Base-by-base conservation (phyloP, 441 rosid species). In the California macrophylla region DNA sequence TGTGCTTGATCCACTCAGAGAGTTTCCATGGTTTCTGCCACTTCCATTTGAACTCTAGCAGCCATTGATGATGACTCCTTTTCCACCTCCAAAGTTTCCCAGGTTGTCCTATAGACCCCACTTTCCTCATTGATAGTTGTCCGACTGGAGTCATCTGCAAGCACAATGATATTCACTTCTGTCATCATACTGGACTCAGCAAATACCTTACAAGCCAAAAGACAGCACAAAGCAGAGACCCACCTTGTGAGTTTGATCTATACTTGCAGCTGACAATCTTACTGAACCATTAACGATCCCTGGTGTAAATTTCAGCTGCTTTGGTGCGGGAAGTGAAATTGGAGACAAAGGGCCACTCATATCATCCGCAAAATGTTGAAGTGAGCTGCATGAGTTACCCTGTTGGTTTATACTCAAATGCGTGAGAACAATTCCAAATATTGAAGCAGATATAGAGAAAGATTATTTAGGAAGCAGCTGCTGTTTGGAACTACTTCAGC, bases 11-110 rank as follows among this genome's bases (percentile, higher is more conserved):
- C 86, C 84, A 85, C 78, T 86, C 89, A n/a, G 90, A 88, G 72
- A 88, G 89, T 80, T 76, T 88, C 93, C 93, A 88, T 56, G 90
- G 90, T 76, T 88, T 88, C 76, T 88, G 89, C 90, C 93, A 88
- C 78, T 85, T 88, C 90, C 89, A 88, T 71, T 85, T 86, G 84
- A 85, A 85, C 74, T 86, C 90, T 76, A 86, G 83, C 72, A 86
- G 71, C 93, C 93, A 88, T 72, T 88, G 93, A 68, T 88, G 89
- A 66, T 88, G 93, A 70, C 93, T 88, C 72, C 93, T 83, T 80
- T 88, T 88, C 90, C 90, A 88, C 74, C 87, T 86, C 93, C 90
- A 86, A 9, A 88, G 83, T 77, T 82, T 88, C 70, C 89, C 86
- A 40, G 77, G 80, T 72, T 85, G 85, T 69, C 88, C 84, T 21